A percentile compares a stretch with the other conserved stretches of the same genome.
These are phyloP conservation scores for Didymella exigua DNA, from an alignment of 2,329 filamentous ascomycete genomes.

Conservation along the genomic window DNA sequence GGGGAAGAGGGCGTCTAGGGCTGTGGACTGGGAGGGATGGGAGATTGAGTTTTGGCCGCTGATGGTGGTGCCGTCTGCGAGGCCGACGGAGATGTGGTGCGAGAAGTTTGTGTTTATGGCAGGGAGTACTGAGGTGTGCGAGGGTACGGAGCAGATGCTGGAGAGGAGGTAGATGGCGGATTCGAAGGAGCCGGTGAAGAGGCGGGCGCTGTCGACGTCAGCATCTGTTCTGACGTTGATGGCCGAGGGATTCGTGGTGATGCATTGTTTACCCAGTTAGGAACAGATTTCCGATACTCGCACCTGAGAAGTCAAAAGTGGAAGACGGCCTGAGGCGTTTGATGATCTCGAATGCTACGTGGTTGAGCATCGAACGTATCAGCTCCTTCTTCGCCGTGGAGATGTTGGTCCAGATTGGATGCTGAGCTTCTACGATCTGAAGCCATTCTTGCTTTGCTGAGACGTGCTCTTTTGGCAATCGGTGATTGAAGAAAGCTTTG, in stretches of 20 bases:
- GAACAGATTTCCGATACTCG: slow-evolving; percentile 59
- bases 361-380: slow-evolving; percentile 57
- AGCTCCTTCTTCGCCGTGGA: slow-evolving; percentile 58
- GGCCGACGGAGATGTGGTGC: slow-evolving; percentile 86
- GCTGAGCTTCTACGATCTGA: slow-evolving; percentile 82
- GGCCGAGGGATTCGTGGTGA: background rate
- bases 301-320: slow-evolving; percentile 57
- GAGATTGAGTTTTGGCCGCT: slow-evolving; percentile 77
- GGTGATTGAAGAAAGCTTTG: slow-evolving; percentile 84
- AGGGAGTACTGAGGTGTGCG: slow-evolving; percentile 78
- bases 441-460: slow-evolving; percentile 81
- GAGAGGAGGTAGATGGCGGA: slow-evolving; percentile 88
- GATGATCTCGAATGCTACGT: slow-evolving; percentile 57
- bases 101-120: slow-evolving; percentile 95
- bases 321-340: slow-evolving; percentile 55
- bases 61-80: slow-evolving; percentile 77
- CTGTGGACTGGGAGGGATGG: slow-evolving; percentile 38
- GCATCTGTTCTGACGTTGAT: background rate
- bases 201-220: slow-evolving; percentile 66
- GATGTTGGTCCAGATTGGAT: slow-evolving; percentile 70
- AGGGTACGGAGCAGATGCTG: slow-evolving; percentile 82
- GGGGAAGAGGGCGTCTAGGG: slow-evolving; percentile 29
- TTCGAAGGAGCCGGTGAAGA: slow-evolving; percentile 93
- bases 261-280: slow-evolving; percentile 52
- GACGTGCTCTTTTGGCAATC: slow-evolving; percentile 67